phyloP scores from a whole-genome alignment of 495 filamentous ascomycete species.

The Opeltia flavorubescens region DNA sequence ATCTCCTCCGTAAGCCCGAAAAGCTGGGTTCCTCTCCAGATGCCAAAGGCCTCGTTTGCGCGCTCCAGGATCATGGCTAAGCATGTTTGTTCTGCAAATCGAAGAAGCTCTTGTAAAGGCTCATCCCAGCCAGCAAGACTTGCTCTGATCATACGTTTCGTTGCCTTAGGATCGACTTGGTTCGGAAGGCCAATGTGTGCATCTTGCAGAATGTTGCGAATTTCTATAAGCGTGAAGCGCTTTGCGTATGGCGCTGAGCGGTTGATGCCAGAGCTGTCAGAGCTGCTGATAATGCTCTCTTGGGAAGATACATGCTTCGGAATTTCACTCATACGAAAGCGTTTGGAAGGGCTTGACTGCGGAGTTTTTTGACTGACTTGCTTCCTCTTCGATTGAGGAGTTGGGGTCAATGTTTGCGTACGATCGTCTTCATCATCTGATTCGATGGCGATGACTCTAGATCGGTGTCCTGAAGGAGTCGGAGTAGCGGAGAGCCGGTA shows the following conservation, averaged over 20 bases:
- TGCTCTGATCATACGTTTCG: slow-evolving; percentile 24
- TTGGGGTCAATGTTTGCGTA: neutral
- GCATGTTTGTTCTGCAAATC: slow-evolving; percentile 19
- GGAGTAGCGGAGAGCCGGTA: neutral
- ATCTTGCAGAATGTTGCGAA: slow-evolving; percentile 25
- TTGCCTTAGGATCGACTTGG: slow-evolving; percentile 28
- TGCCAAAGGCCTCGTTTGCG: slow-evolving; percentile 22
- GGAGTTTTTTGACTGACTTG: neutral
- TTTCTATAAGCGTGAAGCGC: slow-evolving; percentile 21
- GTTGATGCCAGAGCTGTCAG: neutral
- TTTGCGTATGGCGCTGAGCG: neutral
- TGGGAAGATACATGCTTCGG: neutral
- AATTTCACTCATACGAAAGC: neutral
- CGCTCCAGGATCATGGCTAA: slow-evolving; percentile 14
- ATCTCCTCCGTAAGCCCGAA: slow-evolving; percentile 21
- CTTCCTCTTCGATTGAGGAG: slow-evolving; percentile 7
- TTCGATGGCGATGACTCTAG: slow-evolving; percentile 4
- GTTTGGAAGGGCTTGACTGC: neutral
- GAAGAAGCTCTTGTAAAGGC: slow-evolving; percentile 21
- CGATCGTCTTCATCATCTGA: slow-evolving; percentile 7
- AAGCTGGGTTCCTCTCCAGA: slow-evolving; percentile 24
- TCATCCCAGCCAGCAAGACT: slow-evolving; percentile 28
- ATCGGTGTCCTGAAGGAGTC: neutral
- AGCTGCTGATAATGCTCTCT: neutral
- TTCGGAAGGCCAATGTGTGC: slow-evolving; percentile 25